Base-by-base conservation (phyloP, 352 stramenopile species). In the Globisporangium splendens region DNA sequence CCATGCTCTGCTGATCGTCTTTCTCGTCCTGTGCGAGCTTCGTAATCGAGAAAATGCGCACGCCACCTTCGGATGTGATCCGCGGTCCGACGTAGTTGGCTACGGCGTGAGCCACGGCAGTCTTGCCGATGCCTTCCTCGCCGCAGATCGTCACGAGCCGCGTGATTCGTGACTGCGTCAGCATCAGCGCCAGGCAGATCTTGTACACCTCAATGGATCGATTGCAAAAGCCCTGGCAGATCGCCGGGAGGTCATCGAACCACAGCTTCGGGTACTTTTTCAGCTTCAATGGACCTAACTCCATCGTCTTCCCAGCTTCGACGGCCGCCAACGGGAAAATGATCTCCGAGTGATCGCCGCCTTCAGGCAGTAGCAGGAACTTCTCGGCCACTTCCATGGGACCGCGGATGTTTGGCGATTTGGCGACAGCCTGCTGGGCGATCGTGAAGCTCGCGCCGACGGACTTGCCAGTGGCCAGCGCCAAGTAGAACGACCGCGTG, bases 171-270 rank as follows among this genome's bases (percentile, higher is more conserved):
- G 73, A 84, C 71, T 91, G 83, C 7, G 77, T 88, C 55, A 89
- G 74, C 75, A 91, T 86, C 12, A 91, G 50, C n/a, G 82, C 77
- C 17, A 89, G 48, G 49, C 79, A 88, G 11, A 91, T 89, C 50
- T 91, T 88, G 75, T 93, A 93, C 46, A 91, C 81, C 59, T 93
- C 84, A 1, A 88, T 72, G 0, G 79, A 69, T 1, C 84, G 79
- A 46, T 91, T 89, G 65, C 81, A 90, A 61, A 93, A 93, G 11
- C 83, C 84, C 65, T 91, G 79, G 39, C 81, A 93, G 46, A 89
- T 75, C 10, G 78, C 79, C 8, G 84, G 84, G 17, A 93, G 66
- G 41, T 89, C 83, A 43, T 88, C 78, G 42, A 88, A 89, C 84
- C 84, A 93, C 1, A 93, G 52, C 50, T 86, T 88, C 0, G 84